These are phyloP conservation scores for Caloboletus inedulis DNA, from an alignment of 1,284 basidiomycete species.

Conservation along the genomic window DNA sequence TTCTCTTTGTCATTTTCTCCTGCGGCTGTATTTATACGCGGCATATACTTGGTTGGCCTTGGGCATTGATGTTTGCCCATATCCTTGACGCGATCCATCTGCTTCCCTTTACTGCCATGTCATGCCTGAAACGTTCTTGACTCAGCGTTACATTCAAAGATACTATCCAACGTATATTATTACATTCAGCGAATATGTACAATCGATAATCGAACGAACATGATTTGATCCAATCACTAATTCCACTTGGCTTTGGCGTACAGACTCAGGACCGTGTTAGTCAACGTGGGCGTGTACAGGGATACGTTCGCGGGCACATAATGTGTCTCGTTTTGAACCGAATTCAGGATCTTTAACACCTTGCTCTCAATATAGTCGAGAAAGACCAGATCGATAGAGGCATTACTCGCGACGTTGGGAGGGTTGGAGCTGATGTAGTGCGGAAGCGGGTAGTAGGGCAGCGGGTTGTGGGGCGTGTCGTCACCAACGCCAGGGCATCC, in stretches of 20 bases:
- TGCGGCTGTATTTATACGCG: too few relatives aligned
- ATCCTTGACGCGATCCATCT: too few relatives aligned
- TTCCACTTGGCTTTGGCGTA: conserved; percentile 65
- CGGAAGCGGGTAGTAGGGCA: conserved; percentile 54
- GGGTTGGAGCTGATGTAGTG: conserved; percentile 56
- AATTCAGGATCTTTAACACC: conserved; percentile 61
- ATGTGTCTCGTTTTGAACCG: conserved; percentile 44
- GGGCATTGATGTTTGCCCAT: too few relatives aligned
- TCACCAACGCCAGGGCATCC: conserved; percentile 70
- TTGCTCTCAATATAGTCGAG: conserved; percentile 60
- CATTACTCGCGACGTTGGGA: conserved; percentile 49
- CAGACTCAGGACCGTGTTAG: conserved; percentile 52
- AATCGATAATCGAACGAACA: not conserved
- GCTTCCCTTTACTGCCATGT: too few relatives aligned
- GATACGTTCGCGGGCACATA: conserved; percentile 52
- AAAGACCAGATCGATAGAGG: conserved; percentile 66
- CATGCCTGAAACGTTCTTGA: too few relatives aligned
- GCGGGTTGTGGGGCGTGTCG: conserved; percentile 56
- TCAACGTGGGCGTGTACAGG: conserved; percentile 49
- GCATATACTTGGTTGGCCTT: too few relatives aligned
- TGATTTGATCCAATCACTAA: conserved; percentile 18
- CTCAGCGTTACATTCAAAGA: too few relatives aligned
- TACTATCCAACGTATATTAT: not conserved
- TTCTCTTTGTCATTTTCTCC: too few relatives aligned
- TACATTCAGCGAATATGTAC: not conserved